phyloP scores from a whole-genome alignment of 768 basidiomycete genomes.

The Naganishia randhawae region DNA sequence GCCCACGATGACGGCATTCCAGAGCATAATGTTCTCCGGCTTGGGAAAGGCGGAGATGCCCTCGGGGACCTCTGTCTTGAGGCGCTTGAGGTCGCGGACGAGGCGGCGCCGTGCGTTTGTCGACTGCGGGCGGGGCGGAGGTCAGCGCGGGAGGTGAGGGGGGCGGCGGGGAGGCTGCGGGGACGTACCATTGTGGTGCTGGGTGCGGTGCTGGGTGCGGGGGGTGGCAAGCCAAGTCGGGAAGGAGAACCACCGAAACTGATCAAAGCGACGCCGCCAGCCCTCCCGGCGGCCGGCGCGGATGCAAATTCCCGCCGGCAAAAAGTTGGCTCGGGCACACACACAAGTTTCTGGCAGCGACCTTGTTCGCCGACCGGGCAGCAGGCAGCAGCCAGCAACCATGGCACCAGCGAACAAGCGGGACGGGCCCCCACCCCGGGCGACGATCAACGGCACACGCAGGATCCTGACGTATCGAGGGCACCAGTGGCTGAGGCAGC shows the following conservation, averaged over 20 bases:
- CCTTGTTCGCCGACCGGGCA: too few species aligned
- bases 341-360: too few species aligned
- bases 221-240: too few species aligned
- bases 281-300: too few species aligned
- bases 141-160: too few species aligned
- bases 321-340: too few species aligned
- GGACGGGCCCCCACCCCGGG: constrained; percentile 19
- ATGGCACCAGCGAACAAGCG: constrained; percentile 6
- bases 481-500: constrained; percentile 75
- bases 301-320: too few species aligned
- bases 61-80: constrained; percentile 88
- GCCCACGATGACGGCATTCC: constrained; percentile 99
- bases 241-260: too few species aligned
- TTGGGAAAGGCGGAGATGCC: constrained; percentile 97
- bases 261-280: too few species aligned
- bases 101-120: constrained; percentile 91
- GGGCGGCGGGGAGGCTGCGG: background rate
- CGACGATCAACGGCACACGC: constrained; percentile 20
- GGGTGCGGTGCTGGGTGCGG: too few species aligned
- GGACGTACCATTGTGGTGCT: background rate
- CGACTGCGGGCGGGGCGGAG: constrained; percentile 54
- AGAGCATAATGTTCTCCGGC: constrained; percentile 97
- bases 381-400: background rate
- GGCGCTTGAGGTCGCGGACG: constrained; percentile 94
- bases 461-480: constrained; percentile 54